Evolutionary conservation across 192 early-diverging fungal genomes (phyloP), one percentile per base, ranked within the genome.

Genomic region (Mortierella antarctica): DNA sequence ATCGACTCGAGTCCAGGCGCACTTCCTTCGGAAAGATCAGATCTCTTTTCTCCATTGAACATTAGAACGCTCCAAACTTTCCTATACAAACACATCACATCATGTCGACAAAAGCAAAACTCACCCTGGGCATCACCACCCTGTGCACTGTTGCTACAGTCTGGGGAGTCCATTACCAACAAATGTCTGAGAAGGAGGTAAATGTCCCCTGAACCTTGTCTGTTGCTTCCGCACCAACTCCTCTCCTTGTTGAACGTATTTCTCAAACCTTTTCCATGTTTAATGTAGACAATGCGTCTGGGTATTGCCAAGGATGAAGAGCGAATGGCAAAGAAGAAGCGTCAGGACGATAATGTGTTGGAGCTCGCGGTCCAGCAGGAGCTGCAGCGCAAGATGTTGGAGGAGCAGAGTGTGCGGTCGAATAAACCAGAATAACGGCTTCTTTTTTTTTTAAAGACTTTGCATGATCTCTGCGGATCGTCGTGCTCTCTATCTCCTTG

Each of bases 181-280:
- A 80, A 80, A 80, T 80, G 77, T 67, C 58, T 14, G 77, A 80
- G 48, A 80, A 80, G 39, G 77, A 80, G 77, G 77, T 80, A 67
- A 53, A 21, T 14, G 6, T 12, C 44, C 0, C 45, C 44, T 18
- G 18, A 14, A 47, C 57, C 17, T 23, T 52, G 8, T 15, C 31
- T 64, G 12, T 31, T 12, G 45, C 31, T 17, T 64, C 9, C 17
- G 6, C 9, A 18, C 53, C 3, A 20, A 8, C 53, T n/a, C n/a
- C 14, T 51, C 17, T 51, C 1, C 17, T 51, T 51, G 11, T 51
- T 20, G 53, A 54, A 54, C 57, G 7, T 4, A 14, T 59, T 59
- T 11, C 57, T 9, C 13, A 59, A 31, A 23, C n/a, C 52, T 15
- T 57, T 14, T 44, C 54, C 0, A 10, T 14, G 6, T 31, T 47